Conservation (phyloP, 2,329 filamentous ascomycete genomes). For the Trichoderma sp. region DNA sequence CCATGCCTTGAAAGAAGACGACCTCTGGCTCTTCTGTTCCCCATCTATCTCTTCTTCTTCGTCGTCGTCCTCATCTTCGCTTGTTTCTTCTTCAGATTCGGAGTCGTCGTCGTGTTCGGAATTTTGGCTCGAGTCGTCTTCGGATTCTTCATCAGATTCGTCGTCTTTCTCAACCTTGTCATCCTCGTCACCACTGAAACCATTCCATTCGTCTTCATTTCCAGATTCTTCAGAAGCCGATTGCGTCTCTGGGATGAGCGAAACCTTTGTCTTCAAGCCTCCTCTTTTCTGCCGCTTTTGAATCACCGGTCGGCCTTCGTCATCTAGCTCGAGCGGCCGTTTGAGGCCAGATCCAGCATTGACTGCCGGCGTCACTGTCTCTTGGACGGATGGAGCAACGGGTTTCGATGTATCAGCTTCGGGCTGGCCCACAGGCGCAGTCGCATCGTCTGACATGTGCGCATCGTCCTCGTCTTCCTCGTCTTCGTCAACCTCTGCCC, state of each 20-base stretch:
- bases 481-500: conserved; percentile 30
- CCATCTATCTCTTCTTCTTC: conserved; percentile 29
- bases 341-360: conserved; percentile 77
- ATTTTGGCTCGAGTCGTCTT: conserved; percentile 27
- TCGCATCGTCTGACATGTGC: not conserved
- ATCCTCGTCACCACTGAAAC: conserved; percentile 54
- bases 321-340: conserved; percentile 75
- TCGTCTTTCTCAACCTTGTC: conserved; percentile 31
- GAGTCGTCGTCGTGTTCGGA: conserved; percentile 31
- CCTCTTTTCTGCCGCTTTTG: conserved; percentile 75
- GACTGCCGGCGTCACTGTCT: conserved; percentile 14
- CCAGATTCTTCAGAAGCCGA: conserved; percentile 36
- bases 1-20: conserved; percentile 87
- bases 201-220: conserved; percentile 51
- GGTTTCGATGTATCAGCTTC: conserved; percentile 8
- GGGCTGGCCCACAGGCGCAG: conserved; percentile 22
- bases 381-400: not conserved
- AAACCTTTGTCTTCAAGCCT: conserved; percentile 54
- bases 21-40: conserved; percentile 33
- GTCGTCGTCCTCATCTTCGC: conserved; percentile 22
- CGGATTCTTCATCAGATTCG: conserved; percentile 31
- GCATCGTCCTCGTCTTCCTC: conserved; percentile 28
- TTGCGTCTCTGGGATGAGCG: conserved; percentile 41
- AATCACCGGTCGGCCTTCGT: conserved; percentile 75
- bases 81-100: conserved; percentile 33